Evolutionary conservation across 371 early-diverging fungal genomes (phyloP), one percentile per base, ranked within the genome.

Genomic region (Lichtheimia corymbifera): DNA sequence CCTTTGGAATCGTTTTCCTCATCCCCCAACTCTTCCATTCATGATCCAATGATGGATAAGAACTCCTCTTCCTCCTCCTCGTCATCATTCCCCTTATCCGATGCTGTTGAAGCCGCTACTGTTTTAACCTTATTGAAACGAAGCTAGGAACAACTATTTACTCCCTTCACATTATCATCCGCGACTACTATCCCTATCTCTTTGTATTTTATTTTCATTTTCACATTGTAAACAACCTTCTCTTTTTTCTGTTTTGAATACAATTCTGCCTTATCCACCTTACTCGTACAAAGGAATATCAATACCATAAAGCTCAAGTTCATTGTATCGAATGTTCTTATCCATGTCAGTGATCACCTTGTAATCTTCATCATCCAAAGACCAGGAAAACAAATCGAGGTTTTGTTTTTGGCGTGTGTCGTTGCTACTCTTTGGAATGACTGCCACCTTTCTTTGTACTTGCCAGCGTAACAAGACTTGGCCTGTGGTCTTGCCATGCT

Each of bases 401-500:
- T 70, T 70, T 27, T 62, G 59, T 47, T 63, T 59, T 58, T 88
- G 69, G 42, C 86, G 71, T 12, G 68, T 65, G 4, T 63, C 62
- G 40, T 72, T 62, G 2, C 64, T 62, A 55, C 80, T 80, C 71
- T 89, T 89, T 20, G 90, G 90, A 50, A 89, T 84, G 50, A 84
- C 82, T 15, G 74, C 77, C 55, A 74, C 52, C 18, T 75, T 68
- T 59, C 71, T 63, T 61, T 80, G 73, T 44, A 83, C 58, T 43
- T 74, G 67, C 85, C 85, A 84, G 20, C 79, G 74, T n/a, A 84
- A 54, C 12, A 82, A 65, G 42, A 73, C 65, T 65, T 81, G 85
- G n/a, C 75, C 80, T 5, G 63, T 53, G 9, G 74, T 72, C 61
- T 70, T 74, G 12, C 53, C 54, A 58, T 78, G 72, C 45, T 66